Conservation (phyloP, 2,329 filamentous ascomycete genomes). For the Exophiala viscosa region DNA sequence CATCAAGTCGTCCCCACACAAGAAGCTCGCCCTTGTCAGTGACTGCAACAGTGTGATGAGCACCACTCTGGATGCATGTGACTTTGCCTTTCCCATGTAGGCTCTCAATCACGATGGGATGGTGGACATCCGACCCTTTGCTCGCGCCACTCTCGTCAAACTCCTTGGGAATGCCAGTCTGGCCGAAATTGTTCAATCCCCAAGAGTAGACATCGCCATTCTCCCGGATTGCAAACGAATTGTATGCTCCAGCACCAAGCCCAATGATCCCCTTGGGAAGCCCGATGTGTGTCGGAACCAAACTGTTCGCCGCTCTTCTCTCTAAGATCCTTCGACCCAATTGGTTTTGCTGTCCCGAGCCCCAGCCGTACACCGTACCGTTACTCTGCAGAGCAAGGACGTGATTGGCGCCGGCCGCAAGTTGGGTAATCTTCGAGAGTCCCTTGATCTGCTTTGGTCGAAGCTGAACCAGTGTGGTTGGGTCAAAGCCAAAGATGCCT, state of each 20-base stretch:
- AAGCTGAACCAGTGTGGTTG: slow-evolving; percentile 39
- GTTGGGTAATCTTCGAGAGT: slow-evolving; percentile 63
- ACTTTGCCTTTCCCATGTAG: slow-evolving; percentile 60
- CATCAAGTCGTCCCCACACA: slow-evolving; percentile 59
- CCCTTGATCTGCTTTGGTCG: slow-evolving; percentile 44
- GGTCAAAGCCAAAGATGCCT: slow-evolving; percentile 54
- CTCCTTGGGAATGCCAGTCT: slow-evolving; percentile 59
- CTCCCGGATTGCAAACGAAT: slow-evolving; percentile 68
- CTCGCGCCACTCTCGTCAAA: slow-evolving; percentile 58
- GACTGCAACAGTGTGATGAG: slow-evolving; percentile 67
- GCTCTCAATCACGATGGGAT: slow-evolving; percentile 63
- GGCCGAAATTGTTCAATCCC: slow-evolving; percentile 83
- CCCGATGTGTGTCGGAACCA: slow-evolving; percentile 52
- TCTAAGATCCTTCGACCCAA: slow-evolving; percentile 62
- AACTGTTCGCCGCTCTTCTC: slow-evolving; percentile 49
- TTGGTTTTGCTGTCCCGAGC: slow-evolving; percentile 67
- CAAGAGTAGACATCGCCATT: slow-evolving; percentile 71
- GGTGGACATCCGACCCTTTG: slow-evolving; percentile 68
- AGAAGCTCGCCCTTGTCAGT: slow-evolving; percentile 54
- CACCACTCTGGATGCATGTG: slow-evolving; percentile 64
- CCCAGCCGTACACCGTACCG: slow-evolving; percentile 67
- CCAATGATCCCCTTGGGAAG: slow-evolving; percentile 52
- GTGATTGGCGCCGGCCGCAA: slow-evolving; percentile 68
- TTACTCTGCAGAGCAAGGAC: slow-evolving; percentile 64
- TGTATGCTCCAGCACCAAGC: slow-evolving; percentile 70